Evolutionary conservation across 768 basidiomycete genomes (phyloP), one percentile per base, ranked within the genome.

Genomic region (Solioccasus polychromus): DNA sequence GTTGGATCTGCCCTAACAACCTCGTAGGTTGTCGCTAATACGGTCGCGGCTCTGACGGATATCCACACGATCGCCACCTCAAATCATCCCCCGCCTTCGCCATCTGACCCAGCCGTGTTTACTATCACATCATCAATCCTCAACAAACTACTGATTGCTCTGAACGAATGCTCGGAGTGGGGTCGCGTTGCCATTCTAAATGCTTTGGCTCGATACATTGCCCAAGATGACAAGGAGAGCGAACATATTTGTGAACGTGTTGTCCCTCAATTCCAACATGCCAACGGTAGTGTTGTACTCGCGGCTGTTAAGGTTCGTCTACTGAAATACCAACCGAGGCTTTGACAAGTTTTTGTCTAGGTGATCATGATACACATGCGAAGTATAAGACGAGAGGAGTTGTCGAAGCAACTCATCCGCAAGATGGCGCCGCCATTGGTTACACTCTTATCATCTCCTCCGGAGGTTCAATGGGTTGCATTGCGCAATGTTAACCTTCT

Each of bases 151-250:
- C 73, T 99, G 44, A 88, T 98, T 43, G 96, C 95, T 2, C 75
- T 99, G 17, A 95, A 95, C 62, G 96, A 98, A 68, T 97, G 95
- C 63, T 95, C 94, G 0, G 96, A 99, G 70, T 99, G 96, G 96
- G 96, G 96, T 25, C 81, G 95, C 45, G 92, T 99, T 14, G 92
- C 94, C 1, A 83, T 99, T 29, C 69, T 98, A 42, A 88, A 86
- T 47, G 90, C 92, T 0, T 71, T 98, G 24, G 77, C 91, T 5
- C 80, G 89, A 35, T 98, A 97, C 66, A 74, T 74, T 28, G 80
- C 92, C 0, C 73, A 77, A 31, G 95, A 95, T 58, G 91, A 89
- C 50, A 89, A 91, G 67, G 96, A 99, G 71, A 89, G 89, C 62
- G 96, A 99, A 61, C 95, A 98, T 63, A 98, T 98, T 50, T 98